These are phyloP conservation scores for Peronosclerospora sorghi DNA, from an alignment of 352 stramenopile species.

Conservation along the genomic window DNA sequence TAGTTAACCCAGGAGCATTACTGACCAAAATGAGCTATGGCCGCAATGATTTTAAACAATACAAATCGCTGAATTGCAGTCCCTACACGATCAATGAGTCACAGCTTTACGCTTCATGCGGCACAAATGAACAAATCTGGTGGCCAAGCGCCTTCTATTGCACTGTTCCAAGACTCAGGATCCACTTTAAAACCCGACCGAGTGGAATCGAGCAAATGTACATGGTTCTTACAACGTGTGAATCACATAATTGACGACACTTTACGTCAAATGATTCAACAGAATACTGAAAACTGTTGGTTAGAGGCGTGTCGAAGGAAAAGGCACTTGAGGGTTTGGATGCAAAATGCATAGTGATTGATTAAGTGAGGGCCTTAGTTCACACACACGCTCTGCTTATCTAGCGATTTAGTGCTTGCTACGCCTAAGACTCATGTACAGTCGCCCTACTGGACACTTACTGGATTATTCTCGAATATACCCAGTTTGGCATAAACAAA, in stretches of 20 bases:
- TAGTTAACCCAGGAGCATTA: slow-evolving; percentile 63
- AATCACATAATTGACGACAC: slow-evolving; percentile 80
- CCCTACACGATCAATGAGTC: slow-evolving; percentile 57
- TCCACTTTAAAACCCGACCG: slow-evolving; percentile 44
- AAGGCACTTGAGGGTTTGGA: too few species aligned
- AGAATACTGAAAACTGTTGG: slow-evolving; percentile 69
- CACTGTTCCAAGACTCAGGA: slow-evolving; percentile 47
- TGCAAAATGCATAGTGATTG: too few species aligned
- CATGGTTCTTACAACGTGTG: slow-evolving; percentile 60
- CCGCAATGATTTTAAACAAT: slow-evolving; percentile 9
- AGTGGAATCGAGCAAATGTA: slow-evolving; percentile 66
- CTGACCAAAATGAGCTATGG: slow-evolving; percentile 54
- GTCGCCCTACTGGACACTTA: too few species aligned
- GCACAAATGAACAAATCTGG: slow-evolving; percentile 62
- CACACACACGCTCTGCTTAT: too few species aligned
- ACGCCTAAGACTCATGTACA: too few species aligned
- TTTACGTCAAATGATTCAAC: slow-evolving; percentile 42
- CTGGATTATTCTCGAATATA: too few species aligned
- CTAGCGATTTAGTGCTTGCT: too few species aligned
- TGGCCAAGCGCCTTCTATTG: slow-evolving; percentile 61
- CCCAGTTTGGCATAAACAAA: too few species aligned
- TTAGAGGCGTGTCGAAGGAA: too few species aligned
- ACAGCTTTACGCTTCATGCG: slow-evolving; percentile 63
- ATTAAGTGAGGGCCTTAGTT: too few species aligned
- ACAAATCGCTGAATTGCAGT: slow-evolving; percentile 61